Conservation (phyloP, 768 basidiomycete species). For the Asterophora lycoperdoides region DNA sequence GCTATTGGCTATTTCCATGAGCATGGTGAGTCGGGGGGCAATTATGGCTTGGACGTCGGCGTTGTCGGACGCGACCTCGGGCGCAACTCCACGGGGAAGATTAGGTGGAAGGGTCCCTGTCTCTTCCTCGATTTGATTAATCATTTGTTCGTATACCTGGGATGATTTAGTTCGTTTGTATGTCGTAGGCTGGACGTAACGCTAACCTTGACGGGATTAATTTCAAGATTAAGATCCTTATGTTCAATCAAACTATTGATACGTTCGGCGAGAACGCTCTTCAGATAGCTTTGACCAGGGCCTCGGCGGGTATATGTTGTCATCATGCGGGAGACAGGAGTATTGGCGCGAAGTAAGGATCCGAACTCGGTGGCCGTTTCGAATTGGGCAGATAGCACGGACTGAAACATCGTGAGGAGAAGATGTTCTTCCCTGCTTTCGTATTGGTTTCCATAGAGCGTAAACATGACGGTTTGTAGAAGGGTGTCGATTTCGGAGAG, state of each 20-base stretch:
- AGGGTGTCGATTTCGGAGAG: constrained; percentile 97
- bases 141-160: constrained; percentile 99
- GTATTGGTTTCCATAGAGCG: constrained; percentile 98
- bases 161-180: constrained; percentile 1
- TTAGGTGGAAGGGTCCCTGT: constrained; percentile 88
- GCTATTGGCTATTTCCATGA: constrained; percentile 99
- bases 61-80: constrained; percentile 93
- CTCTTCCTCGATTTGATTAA: constrained; percentile 97
- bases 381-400: constrained; percentile 97
- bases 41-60: constrained; percentile 97
- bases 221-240: constrained; percentile 98
- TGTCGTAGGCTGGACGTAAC: constrained; percentile 3
- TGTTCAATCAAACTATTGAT: constrained; percentile 99
- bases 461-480: constrained; percentile 99
- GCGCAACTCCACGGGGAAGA: constrained; percentile 88
- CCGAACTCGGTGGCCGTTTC: constrained; percentile 99
- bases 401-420: constrained; percentile 98
- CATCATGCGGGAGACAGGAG: constrained; percentile 99
- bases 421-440: constrained; percentile 98
- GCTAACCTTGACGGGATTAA: constrained; percentile 92
- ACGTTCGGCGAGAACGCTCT: constrained; percentile 93
- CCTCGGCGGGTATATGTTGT: constrained; percentile 99
- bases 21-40: constrained; percentile 93
- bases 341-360: constrained; percentile 97
- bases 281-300: constrained; percentile 97